These are phyloP conservation scores for Amanita molliuscula DNA, from an alignment of 768 basidiomycete genomes.

Conservation along the genomic window DNA sequence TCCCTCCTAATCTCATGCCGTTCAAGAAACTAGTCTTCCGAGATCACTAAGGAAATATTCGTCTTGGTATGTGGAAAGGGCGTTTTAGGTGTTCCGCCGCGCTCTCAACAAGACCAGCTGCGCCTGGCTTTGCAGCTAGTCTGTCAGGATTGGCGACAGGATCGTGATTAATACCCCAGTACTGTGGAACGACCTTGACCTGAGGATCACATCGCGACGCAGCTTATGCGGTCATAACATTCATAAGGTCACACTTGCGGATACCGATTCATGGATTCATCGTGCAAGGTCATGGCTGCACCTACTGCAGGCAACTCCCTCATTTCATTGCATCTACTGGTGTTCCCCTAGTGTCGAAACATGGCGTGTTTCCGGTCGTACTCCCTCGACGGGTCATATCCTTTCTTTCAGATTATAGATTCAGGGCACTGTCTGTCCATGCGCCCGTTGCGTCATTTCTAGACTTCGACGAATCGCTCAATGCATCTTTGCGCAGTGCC, in stretches of 20 bases:
- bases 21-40: background rate
- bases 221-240: background rate
- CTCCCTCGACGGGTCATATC: background rate
- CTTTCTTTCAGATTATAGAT: background rate
- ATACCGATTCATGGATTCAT: background rate
- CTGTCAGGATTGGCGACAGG: background rate
- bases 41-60: background rate
- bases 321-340: background rate
- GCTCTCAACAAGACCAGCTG: slow-evolving; percentile 17
- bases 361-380: background rate
- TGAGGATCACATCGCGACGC: background rate
- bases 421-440: background rate
- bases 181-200: background rate
- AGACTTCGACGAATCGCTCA: background rate
- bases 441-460: background rate
- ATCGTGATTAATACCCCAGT: background rate
- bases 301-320: background rate
- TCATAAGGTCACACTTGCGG: background rate
- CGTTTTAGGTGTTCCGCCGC: background rate
- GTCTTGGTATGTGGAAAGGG: background rate
- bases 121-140: slow-evolving; percentile 13
- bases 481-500: background rate
- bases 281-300: background rate
- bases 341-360: background rate
- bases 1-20: background rate